A percentile compares a stretch with the other conserved stretches of the same genome.
These are phyloP conservation scores for Podila horticola DNA, from an alignment of 192 early-diverging fungal genomes.

Conservation along the genomic window DNA sequence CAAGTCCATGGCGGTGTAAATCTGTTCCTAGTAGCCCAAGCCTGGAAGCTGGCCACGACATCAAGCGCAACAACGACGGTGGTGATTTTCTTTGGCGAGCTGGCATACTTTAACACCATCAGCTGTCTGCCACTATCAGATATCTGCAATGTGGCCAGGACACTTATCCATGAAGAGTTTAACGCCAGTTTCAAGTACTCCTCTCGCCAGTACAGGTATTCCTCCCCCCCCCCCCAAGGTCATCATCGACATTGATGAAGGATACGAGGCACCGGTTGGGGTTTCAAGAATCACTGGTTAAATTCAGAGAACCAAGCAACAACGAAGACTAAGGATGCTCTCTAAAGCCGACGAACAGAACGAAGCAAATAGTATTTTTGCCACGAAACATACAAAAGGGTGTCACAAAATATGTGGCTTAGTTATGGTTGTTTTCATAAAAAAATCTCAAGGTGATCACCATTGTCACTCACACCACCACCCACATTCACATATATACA, in stretches of 20 bases:
- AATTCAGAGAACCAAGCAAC: no score
- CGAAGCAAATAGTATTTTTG: no score
- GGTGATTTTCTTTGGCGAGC: slow-evolving; percentile 64
- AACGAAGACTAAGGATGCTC: no score
- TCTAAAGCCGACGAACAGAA: no score
- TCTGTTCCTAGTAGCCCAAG: no score
- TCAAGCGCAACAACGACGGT: slow-evolving; percentile 39
- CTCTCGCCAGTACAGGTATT: slow-evolving; percentile 90
- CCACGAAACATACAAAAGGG: no score
- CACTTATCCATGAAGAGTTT: slow-evolving; percentile 80
- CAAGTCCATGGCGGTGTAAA: no score
- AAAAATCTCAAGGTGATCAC: not conserved
- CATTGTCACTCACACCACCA: slow-evolving; percentile 1
- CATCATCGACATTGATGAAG: slow-evolving; percentile 68
- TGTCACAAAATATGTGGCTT: no score
- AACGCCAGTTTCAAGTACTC: slow-evolving; percentile 88
- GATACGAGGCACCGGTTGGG: no score
- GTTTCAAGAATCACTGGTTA: no score
- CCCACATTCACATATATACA: not conserved
- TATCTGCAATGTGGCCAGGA: slow-evolving; percentile 90
- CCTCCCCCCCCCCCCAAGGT: slow-evolving; percentile 82
- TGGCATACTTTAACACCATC: slow-evolving; percentile 84
- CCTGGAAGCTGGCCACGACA: slow-evolving; percentile 10
- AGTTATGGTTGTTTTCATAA: no score
- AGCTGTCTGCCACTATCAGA: slow-evolving; percentile 85